Conservation (phyloP, 2,329 filamentous ascomycete genomes). For the Venturia carpophila region DNA sequence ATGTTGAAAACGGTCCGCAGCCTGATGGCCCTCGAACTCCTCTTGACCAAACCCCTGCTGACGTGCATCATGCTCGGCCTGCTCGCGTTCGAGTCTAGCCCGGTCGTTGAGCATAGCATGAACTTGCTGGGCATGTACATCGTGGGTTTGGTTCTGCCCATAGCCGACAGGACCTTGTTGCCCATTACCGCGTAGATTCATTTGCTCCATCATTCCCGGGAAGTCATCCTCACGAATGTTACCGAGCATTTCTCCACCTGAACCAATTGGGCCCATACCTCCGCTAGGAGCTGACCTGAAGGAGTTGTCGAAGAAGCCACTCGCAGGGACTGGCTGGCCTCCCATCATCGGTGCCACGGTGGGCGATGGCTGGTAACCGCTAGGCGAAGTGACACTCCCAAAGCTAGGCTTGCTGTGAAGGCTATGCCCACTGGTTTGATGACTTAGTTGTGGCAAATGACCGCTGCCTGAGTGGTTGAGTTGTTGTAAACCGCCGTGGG, state of each 20-base stretch:
- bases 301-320: conserved; percentile 61
- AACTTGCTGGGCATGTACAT: conserved; percentile 48
- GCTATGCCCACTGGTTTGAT: conserved; percentile 91
- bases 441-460: conserved; percentile 44
- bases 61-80: conserved; percentile 46
- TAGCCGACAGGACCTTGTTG: conserved; percentile 28
- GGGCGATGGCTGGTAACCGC: conserved; percentile 56
- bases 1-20: conserved; percentile 66
- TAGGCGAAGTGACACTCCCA: conserved; percentile 85
- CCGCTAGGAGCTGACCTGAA: conserved; percentile 35
- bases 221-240: conserved; percentile 61
- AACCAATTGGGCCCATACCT: conserved; percentile 39
- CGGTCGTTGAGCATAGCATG: conserved; percentile 54
- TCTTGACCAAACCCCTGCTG: conserved; percentile 40
- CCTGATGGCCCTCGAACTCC: conserved; percentile 32
- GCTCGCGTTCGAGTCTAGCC: conserved; percentile 52
- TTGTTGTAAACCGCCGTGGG: conserved; percentile 56
- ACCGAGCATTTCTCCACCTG: conserved; percentile 37
- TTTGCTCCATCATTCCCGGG: conserved; percentile 55
- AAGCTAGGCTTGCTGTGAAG: conserved; percentile 96
- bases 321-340: conserved; percentile 34
- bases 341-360: conserved; percentile 47
- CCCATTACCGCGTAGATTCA: conserved; percentile 41
- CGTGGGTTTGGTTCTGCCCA: conserved; percentile 38
- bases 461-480: conserved; percentile 49